Conservation (phyloP, 1,139 yeast genomes). For the Pichia sp. region DNA sequence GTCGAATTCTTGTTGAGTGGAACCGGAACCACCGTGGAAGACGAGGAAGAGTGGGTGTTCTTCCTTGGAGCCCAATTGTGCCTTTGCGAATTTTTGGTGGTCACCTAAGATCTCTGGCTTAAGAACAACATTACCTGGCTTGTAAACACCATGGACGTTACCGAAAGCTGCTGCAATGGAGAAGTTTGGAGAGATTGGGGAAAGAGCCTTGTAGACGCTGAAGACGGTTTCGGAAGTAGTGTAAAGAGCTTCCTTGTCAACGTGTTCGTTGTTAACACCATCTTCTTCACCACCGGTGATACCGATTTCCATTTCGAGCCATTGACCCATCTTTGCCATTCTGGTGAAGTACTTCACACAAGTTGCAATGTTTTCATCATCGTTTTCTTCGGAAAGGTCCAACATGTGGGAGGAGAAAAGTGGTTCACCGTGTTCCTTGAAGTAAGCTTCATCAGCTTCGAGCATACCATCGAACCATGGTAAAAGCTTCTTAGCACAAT, state of each 20-base stretch:
- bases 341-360: constrained; percentile 94
- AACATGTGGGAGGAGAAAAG: constrained; percentile 98
- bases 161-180: constrained; percentile 99
- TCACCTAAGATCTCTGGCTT: constrained; percentile 92
- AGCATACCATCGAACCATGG: constrained; percentile 99
- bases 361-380: constrained; percentile 89
- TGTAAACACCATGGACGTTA: constrained; percentile 99
- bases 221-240: constrained; percentile 95
- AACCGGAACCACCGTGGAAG: constrained; percentile 99
- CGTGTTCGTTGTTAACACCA: constrained; percentile 98
- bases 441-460: constrained; percentile 92
- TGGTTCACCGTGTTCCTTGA: constrained; percentile 81
- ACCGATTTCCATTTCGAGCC: constrained; percentile 99
- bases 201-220: constrained; percentile 82
- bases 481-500: constrained; percentile 96
- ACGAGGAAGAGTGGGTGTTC: constrained; percentile 88
- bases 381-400: constrained; percentile 95
- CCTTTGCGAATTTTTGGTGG: constrained; percentile 81
- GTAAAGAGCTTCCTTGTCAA: constrained; percentile 80
- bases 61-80: constrained; percentile 47
- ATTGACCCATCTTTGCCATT: constrained; percentile 91
- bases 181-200: constrained; percentile 94
- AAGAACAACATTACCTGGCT: constrained; percentile 96
- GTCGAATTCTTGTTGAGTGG: constrained; percentile 85
- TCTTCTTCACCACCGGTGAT: constrained; percentile 99